Base-by-base conservation (phyloP, 495 filamentous ascomycete genomes). In the Neurospora intermedia region DNA sequence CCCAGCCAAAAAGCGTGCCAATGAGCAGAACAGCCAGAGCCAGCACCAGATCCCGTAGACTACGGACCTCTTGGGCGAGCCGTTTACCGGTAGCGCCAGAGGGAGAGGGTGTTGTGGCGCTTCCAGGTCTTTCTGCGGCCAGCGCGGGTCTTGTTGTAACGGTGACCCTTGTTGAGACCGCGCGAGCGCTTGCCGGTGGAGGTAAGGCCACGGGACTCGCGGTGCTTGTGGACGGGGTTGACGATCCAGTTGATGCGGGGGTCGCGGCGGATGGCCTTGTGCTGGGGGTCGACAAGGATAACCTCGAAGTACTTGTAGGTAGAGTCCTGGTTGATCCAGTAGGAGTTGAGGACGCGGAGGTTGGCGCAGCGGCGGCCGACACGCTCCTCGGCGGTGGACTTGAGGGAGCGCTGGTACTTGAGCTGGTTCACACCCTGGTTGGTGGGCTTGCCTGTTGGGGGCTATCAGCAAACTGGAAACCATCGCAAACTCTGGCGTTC, bases 261-360 rank as follows among this genome's bases (percentile, higher is more conserved):
- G 86, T 99, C 96, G 78, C 92, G 93, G 84, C 96, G 95, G 88
- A 98, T 99, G 83, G 96, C 96, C 90, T 98, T 98, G 92, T 99
- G 96, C 88, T 96, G 91, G 81, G 96, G 96, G 88, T 99, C 96
- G 83, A 99, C 96, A 78, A 98, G 92, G 88, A 99, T 98, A 84
- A 99, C 90, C 87, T 99, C 96, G 87, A 89, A 99, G 91, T 98
- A 99, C 90, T 99, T 99, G 93, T 98, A 99, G 86, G 96, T 98
- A 72, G 94, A 97, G 89, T 99, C 96, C 89, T 99, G 96, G 90
- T 99, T 99, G 91, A 98, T 94, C 96, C 96, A 99, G 93, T 99
- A 99, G 78, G 94, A 97, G 90, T 98, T 99, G 83, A 99, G 90
- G 78, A 99, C 96, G 78, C 96, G 92, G 84, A 99, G 86, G 88